These are phyloP conservation scores for Pseudozyma tsukubaensis DNA, from an alignment of 1,284 basidiomycete genomes.

Conservation along the genomic window DNA sequence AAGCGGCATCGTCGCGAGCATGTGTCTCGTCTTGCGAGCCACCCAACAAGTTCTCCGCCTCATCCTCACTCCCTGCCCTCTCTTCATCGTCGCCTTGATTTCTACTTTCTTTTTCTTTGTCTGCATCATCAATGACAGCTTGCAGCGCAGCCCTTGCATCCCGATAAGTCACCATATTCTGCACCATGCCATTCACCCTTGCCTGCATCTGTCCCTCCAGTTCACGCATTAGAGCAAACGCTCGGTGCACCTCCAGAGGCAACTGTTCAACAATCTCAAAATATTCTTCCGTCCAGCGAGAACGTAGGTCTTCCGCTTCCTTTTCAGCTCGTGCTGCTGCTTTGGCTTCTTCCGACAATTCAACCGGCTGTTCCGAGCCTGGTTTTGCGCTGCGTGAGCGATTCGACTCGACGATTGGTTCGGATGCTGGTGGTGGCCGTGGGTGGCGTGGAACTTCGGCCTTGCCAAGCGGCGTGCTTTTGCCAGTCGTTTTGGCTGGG, in stretches of 20 bases:
- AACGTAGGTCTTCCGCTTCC: constrained; percentile 48
- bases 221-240: constrained; percentile 82
- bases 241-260: constrained; percentile 83
- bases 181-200: constrained; percentile 21
- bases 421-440: not conserved
- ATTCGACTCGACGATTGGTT: not conserved
- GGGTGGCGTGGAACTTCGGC: constrained; percentile 9
- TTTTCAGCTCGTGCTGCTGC: constrained; percentile 25
- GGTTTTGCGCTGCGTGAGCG: constrained; percentile 4
- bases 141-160: constrained; percentile 32
- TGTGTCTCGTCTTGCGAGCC: constrained; percentile 11
- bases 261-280: constrained; percentile 79
- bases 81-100: not conserved
- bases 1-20: not conserved
- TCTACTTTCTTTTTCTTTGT: not conserved
- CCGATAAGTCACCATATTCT: constrained; percentile 34
- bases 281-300: constrained; percentile 66
- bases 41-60: constrained; percentile 37
- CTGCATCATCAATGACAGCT: constrained; percentile 8
- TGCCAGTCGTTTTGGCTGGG: not conserved
- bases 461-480: constrained; percentile 2
- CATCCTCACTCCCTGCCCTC: constrained; percentile 30
- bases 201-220: constrained; percentile 78
- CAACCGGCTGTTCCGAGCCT: constrained; percentile 9
- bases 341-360: constrained; percentile 37